These are phyloP conservation scores for Suillus sp. DNA, from an alignment of 768 basidiomycete genomes.

Conservation along the genomic window DNA sequence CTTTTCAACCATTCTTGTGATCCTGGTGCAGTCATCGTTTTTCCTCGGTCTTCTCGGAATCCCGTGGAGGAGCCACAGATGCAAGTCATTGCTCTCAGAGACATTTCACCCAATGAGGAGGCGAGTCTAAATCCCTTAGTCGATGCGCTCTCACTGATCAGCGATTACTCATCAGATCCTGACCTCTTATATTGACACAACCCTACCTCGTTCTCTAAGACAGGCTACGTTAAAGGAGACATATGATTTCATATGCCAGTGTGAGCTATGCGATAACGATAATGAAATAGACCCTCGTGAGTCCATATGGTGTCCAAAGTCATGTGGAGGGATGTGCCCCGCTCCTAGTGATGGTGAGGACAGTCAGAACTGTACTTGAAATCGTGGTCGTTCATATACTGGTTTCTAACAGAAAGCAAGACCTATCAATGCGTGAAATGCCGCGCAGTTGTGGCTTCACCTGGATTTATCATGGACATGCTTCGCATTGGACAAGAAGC, in stretches of 20 bases:
- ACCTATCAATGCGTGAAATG: constrained; percentile 59
- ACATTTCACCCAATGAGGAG: constrained; percentile 70
- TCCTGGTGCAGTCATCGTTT: constrained; percentile 91
- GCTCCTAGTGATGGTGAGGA: constrained; percentile 60
- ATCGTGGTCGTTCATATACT: not conserved
- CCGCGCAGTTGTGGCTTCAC: constrained; percentile 46
- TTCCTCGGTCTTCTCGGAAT: constrained; percentile 56
- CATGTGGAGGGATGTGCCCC: constrained; percentile 39
- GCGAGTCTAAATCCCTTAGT: constrained; percentile 37
- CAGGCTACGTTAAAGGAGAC: constrained; percentile 63
- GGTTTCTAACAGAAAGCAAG: constrained; percentile 42
- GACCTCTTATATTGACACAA: constrained; percentile 86
- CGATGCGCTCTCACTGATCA: constrained; percentile 1
- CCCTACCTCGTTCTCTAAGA: constrained; percentile 59
- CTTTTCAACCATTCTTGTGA: constrained; percentile 88
- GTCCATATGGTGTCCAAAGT: constrained; percentile 15
- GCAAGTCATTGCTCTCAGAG: constrained; percentile 71
- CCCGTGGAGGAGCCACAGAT: constrained; percentile 57
- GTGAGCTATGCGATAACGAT: constrained; percentile 51
- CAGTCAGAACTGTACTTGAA: not conserved
- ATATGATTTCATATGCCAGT: constrained; percentile 67
- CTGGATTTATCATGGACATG: constrained; percentile 57
- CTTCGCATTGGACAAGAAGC: constrained; percentile 72
- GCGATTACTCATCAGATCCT: constrained; percentile 42
- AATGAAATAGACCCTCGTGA: constrained; percentile 61